A percentile compares a stretch with the other conserved stretches of the same genome.
phyloP scores from a whole-genome alignment of 345 rosid species.

The Arabis alpina region DNA sequence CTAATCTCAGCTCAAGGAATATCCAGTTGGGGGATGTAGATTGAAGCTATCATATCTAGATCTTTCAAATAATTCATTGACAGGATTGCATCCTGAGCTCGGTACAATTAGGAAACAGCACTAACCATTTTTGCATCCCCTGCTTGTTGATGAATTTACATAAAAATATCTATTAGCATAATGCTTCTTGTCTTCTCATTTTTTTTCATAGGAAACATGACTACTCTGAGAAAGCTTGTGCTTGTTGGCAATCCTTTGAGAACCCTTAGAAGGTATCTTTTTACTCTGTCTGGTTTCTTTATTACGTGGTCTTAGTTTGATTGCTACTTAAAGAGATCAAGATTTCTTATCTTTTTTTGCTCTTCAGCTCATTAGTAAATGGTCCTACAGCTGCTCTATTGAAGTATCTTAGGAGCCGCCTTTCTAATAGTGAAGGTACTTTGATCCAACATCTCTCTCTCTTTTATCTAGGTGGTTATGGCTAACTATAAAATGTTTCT shows the following conservation, averaged over 20 bases:
- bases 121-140: slow-evolving; percentile 21
- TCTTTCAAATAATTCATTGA: slow-evolving; percentile 90
- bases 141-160: slow-evolving; percentile 18
- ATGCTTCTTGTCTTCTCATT: slow-evolving; percentile 5
- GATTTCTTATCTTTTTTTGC: slow-evolving; percentile 3
- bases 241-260: slow-evolving; percentile 87
- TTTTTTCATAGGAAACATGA: slow-evolving; percentile 69
- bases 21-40: slow-evolving; percentile 80
- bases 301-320: slow-evolving; percentile 11
- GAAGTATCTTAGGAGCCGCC: slow-evolving; percentile 83
- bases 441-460: slow-evolving; percentile 33
- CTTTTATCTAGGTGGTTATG: slow-evolving; percentile 20
- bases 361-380: slow-evolving; percentile 76
- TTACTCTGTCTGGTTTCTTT: slow-evolving; percentile 22
- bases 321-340: slow-evolving; percentile 30
- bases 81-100: slow-evolving; percentile 82
- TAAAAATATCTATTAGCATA: background rate
- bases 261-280: slow-evolving; percentile 77
- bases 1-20: slow-evolving; percentile 74
- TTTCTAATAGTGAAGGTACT: slow-evolving; percentile 74
- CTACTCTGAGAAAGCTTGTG: slow-evolving; percentile 71
- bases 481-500: slow-evolving; percentile 29
- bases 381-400: slow-evolving; percentile 89
- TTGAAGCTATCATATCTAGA: slow-evolving; percentile 76
- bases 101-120: slow-evolving; percentile 57